Percentiles rank a stretch among this genome's conserved stretches.
These are phyloP conservation scores for Massariosphaeria phaeospora DNA, from an alignment of 495 filamentous ascomycete species.

Conservation along the genomic window DNA sequence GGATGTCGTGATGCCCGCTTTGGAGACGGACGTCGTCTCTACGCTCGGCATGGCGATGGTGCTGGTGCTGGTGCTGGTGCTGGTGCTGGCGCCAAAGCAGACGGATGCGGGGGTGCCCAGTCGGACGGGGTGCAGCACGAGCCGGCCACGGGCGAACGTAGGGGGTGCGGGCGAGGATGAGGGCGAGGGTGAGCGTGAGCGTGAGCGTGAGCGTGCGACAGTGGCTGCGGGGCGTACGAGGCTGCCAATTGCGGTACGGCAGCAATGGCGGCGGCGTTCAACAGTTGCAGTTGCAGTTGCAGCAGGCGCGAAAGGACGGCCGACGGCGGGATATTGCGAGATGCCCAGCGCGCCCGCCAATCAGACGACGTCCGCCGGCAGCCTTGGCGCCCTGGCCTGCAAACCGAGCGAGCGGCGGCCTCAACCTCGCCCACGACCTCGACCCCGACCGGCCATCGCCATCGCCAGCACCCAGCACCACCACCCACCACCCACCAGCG, in stretches of 20 bases:
- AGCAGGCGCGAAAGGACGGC: neutral
- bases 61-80: neutral
- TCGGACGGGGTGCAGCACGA: too few species aligned
- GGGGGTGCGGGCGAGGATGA: neutral
- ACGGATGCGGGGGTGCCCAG: too few species aligned
- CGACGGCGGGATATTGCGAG: too few species aligned
- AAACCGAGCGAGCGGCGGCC: too few species aligned
- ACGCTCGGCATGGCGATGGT: constrained; percentile 34
- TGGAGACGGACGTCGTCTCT: constrained; percentile 46
- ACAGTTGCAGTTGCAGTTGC: neutral
- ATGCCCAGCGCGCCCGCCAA: neutral
- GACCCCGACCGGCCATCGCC: too few species aligned
- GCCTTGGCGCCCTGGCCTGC: neutral
- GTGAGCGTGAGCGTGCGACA: too few species aligned
- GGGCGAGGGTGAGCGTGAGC: neutral
- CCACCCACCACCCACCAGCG: neutral
- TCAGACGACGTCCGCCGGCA: neutral
- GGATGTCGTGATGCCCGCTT: constrained; percentile 73
- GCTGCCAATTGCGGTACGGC: too few species aligned
- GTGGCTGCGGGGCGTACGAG: neutral
- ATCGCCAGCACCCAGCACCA: neutral
- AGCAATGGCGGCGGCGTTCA: constrained; percentile 41
- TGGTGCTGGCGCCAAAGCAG: too few species aligned
- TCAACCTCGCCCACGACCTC: too few species aligned
- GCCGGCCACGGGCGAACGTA: too few species aligned